A percentile compares a stretch with the other conserved stretches of the same genome.
phyloP scores from a whole-genome alignment of 2,329 filamentous ascomycete species.

The Dothideomycetidae sp. region DNA sequence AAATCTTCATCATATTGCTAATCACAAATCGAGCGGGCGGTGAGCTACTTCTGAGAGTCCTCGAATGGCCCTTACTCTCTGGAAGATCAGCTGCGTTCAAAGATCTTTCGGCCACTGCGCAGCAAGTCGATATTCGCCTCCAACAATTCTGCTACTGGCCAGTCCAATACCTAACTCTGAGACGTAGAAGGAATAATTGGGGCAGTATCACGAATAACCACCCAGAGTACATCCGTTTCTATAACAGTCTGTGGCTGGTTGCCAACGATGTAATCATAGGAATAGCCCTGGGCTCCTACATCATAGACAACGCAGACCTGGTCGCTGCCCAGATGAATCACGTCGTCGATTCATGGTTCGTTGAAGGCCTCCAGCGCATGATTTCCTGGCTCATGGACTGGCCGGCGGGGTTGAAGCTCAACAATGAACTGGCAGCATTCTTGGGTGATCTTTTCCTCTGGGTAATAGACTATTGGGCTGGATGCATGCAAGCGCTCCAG shows the following conservation, averaged over 20 bases:
- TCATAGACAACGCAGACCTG: conserved; percentile 83
- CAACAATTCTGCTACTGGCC: conserved; percentile 99
- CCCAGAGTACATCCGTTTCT: conserved; percentile 96
- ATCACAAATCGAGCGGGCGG: conserved; percentile 67
- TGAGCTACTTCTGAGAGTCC: conserved; percentile 59
- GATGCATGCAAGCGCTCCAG: conserved; percentile 60
- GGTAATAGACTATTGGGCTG: conserved; percentile 97
- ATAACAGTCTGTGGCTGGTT: conserved; percentile 96
- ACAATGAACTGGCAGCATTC: conserved; percentile 84
- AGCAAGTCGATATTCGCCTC: conserved; percentile 91
- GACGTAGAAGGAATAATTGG: conserved; percentile 84
- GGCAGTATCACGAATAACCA: conserved; percentile 90
- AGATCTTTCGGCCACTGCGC: conserved; percentile 88
- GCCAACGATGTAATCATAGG: conserved; percentile 98
- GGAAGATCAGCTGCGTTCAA: conserved; percentile 67
- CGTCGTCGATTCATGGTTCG: conserved; percentile 66
- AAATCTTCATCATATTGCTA: conserved; percentile 59
- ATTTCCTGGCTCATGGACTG: conserved; percentile 94
- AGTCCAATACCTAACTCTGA: conserved; percentile 82
- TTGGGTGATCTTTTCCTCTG: conserved; percentile 90
- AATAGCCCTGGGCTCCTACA: conserved; percentile 89
- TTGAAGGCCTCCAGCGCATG: conserved; percentile 73
- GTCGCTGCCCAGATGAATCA: conserved; percentile 67
- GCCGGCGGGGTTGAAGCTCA: conserved; percentile 89
- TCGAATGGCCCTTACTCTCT: conserved; percentile 74